phyloP scores from a whole-genome alignment of 2,329 filamentous ascomycete genomes.

The Beauveria rudraprayagi region DNA sequence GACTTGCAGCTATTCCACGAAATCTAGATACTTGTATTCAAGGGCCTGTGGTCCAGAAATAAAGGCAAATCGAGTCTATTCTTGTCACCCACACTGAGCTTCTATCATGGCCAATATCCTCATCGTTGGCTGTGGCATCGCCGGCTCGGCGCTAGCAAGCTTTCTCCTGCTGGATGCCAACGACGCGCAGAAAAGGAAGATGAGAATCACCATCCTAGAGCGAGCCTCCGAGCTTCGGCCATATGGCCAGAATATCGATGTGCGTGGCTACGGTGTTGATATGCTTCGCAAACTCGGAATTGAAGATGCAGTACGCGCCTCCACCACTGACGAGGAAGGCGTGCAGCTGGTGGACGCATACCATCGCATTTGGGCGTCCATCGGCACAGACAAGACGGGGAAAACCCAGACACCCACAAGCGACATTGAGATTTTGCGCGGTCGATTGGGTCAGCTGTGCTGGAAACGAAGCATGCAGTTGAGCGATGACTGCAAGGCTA shows the following conservation, averaged over 20 bases:
- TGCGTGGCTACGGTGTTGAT: conserved; percentile 33
- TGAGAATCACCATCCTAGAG: conserved; percentile 35
- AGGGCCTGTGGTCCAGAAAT: background rate
- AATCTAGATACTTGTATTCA: background rate
- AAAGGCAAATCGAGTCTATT: background rate
- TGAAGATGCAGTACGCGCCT: conserved; percentile 25
- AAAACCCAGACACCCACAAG: conserved; percentile 38
- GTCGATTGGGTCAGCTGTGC: conserved; percentile 35
- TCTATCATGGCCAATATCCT: conserved; percentile 25
- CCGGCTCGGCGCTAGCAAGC: conserved; percentile 34
- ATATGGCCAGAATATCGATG: conserved; percentile 38
- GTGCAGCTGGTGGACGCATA: conserved; percentile 35
- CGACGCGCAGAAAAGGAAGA: conserved; percentile 13
- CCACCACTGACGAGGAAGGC: conserved; percentile 40
- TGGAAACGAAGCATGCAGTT: conserved; percentile 29
- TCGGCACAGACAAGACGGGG: conserved; percentile 32
- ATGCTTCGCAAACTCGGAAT: conserved; percentile 33
- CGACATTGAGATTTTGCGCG: conserved; percentile 54
- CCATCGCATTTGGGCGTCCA: conserved; percentile 30
- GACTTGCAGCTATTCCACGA: background rate
- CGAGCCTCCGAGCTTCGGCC: conserved; percentile 28
- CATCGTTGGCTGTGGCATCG: conserved; percentile 39
- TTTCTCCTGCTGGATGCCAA: conserved; percentile 27
- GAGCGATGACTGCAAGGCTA: conserved; percentile 30
- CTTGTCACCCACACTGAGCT: background rate